Percentiles rank a stretch among this genome's conserved stretches.
These are phyloP conservation scores for Ulota crispa DNA, from an alignment of 225 moss, liverwort and hornwort species.

Conservation along the genomic window DNA sequence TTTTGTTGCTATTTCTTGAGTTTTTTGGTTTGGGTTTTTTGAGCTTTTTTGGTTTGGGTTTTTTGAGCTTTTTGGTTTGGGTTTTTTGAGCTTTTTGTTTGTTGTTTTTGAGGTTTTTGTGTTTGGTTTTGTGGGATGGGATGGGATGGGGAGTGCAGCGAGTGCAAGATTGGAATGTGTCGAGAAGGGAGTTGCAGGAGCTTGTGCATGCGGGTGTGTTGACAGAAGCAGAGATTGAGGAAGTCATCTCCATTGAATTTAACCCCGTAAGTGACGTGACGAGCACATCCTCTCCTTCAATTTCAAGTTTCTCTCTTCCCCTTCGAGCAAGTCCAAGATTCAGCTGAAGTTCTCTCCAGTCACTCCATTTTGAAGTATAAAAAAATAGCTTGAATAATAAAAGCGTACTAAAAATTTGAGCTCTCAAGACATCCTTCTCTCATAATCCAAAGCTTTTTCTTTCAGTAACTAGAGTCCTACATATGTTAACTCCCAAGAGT, in stretches of 20 bases:
- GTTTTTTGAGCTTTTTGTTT: too few relatives aligned
- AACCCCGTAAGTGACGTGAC: constrained; percentile 69
- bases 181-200: constrained; percentile 77
- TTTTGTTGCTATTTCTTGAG: too few relatives aligned
- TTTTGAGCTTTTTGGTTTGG: too few relatives aligned
- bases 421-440: neutral
- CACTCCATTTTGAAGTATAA: neutral
- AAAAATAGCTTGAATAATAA: neutral
- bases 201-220: constrained; percentile 76
- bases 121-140: constrained; percentile 1
- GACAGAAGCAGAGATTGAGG: constrained; percentile 64
- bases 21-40: too few relatives aligned
- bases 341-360: neutral
- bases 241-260: constrained; percentile 80
- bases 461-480: too few relatives aligned
- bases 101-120: neutral
- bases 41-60: too few relatives aligned
- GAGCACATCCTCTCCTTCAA: too few relatives aligned
- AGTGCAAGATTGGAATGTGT: constrained; percentile 92
- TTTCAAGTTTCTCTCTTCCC: neutral
- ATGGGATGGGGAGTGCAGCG: constrained; percentile 50
- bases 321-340: neutral
- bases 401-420: neutral
- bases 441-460: neutral
- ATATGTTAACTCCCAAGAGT: neutral